Conservation (phyloP, 768 basidiomycete species). For the Trametes meyenii region DNA sequence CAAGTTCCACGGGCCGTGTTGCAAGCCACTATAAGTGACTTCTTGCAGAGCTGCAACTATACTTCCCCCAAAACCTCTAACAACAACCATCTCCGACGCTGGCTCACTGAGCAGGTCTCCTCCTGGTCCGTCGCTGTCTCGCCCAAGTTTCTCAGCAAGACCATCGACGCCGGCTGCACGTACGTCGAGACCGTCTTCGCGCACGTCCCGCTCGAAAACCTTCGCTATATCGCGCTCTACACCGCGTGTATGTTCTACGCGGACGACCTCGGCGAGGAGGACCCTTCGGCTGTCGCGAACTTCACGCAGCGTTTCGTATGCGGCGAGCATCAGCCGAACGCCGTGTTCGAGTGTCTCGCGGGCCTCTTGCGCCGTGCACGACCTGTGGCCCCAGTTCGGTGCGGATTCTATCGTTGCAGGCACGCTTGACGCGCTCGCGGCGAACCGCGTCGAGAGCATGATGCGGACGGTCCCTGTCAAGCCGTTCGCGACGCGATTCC, state of each 20-base stretch:
- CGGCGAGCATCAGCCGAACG: conserved; percentile 35
- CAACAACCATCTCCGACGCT: conserved; percentile 1
- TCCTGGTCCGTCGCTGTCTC: background rate
- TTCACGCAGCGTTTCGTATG: conserved; percentile 41
- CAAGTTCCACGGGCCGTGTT: background rate
- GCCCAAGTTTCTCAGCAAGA: background rate
- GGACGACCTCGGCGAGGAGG: conserved; percentile 40
- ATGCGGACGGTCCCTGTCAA: conserved; percentile 33
- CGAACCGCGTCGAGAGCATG: conserved; percentile 38
- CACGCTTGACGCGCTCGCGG: conserved; percentile 41
- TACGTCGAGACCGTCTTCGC: conserved; percentile 18
- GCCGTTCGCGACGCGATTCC: conserved; percentile 31
- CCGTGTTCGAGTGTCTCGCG: conserved; percentile 40
- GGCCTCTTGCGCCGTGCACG: conserved; percentile 36
- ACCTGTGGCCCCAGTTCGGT: conserved; percentile 34
- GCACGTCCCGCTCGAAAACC: conserved; percentile 8
- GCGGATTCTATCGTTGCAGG: conserved; percentile 35
- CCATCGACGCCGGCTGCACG: conserved; percentile 4
- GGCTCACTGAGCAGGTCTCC: background rate
- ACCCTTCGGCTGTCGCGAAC: conserved; percentile 31
- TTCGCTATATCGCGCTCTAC: conserved; percentile 43
- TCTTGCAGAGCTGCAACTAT: conserved; percentile 3
- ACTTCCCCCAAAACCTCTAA: background rate
- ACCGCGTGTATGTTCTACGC: conserved; percentile 40
- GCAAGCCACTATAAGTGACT: background rate